Evolutionary conservation across 306 rosid species (phyloP).

Genomic region (Rubus idaeus): DNA sequence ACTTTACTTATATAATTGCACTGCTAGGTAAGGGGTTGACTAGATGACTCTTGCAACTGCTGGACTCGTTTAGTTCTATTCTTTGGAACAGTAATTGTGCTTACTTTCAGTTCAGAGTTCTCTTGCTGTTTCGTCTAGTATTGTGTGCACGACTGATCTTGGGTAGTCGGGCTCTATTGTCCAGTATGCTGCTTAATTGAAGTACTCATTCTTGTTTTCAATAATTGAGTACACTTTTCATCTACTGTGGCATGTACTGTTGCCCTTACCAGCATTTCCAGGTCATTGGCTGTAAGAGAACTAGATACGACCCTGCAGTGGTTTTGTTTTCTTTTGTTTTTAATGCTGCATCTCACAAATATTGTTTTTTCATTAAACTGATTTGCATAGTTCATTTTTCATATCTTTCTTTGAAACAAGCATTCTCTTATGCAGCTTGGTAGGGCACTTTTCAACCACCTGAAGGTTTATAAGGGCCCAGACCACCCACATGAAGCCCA

Average conservation of each 20-base stretch:
- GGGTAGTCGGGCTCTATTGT: not conserved
- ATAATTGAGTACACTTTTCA: not conserved
- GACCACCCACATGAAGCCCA: slow-evolving; percentile 96
- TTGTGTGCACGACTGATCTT: not conserved
- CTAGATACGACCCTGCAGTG: not conserved
- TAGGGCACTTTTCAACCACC: slow-evolving; percentile 80
- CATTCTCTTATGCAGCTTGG: slow-evolving; percentile 75
- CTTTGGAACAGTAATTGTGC: not conserved
- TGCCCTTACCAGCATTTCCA: not conserved
- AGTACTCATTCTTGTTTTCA: not conserved
- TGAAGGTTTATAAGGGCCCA: slow-evolving; percentile 87
- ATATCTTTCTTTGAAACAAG: slow-evolving; percentile 1
- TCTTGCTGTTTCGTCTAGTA: not conserved
- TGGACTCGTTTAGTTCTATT: not conserved
- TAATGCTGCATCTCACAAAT: not conserved
- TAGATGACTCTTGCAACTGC: not conserved
- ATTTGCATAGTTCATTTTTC: not conserved
- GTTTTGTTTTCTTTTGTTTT: not conserved
- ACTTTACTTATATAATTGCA: not conserved
- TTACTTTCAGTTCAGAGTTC: not conserved
- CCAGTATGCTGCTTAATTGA: not conserved
- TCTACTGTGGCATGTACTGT: not conserved
- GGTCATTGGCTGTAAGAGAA: not conserved
- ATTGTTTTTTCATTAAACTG: not conserved
- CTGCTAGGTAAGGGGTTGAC: not conserved